Evolutionary conservation across 441 rosid species (phyloP).

Genomic region (Pelargonium citronellum): DNA sequence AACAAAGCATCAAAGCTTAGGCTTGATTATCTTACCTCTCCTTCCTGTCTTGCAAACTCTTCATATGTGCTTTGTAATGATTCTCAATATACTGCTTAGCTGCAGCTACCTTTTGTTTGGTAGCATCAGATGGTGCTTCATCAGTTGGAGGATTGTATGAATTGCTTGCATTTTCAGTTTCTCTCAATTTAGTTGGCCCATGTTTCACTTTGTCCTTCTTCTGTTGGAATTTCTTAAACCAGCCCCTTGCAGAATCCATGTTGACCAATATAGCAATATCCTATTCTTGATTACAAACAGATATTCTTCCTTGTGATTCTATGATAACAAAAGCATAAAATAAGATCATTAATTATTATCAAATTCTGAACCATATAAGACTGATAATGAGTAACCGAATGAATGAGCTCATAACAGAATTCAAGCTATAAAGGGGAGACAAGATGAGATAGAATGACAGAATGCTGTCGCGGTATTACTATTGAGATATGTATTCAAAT

Average conservation of each 20-base stretch:
- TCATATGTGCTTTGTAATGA: slow-evolving; percentile 26
- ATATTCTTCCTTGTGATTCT: neutral
- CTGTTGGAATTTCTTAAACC: slow-evolving; percentile 15
- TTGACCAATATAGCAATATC: neutral
- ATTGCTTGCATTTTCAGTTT: slow-evolving; percentile 4
- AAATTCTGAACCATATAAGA: neutral
- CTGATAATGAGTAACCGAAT: no score
- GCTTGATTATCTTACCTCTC: slow-evolving; percentile 14
- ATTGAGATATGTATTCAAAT: no score
- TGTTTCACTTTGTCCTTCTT: neutral
- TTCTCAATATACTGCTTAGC: slow-evolving; percentile 29
- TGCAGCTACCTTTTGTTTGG: slow-evolving; percentile 28
- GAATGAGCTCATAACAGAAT: no score
- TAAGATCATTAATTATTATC: neutral
- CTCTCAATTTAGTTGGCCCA: neutral
- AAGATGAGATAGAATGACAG: no score
- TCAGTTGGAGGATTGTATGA: neutral
- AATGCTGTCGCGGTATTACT: no score
- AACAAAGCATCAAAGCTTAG: neutral
- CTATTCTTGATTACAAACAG: neutral
- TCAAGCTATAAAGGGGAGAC: no score
- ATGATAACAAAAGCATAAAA: neutral
- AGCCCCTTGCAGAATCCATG: slow-evolving; percentile 19
- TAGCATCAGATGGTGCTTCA: slow-evolving; percentile 8
- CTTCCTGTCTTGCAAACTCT: slow-evolving; percentile 23